Percentiles rank a stretch among this genome's conserved stretches.
phyloP scores from a whole-genome alignment of 768 basidiomycete genomes.

The Phaffia tasmanica region DNA sequence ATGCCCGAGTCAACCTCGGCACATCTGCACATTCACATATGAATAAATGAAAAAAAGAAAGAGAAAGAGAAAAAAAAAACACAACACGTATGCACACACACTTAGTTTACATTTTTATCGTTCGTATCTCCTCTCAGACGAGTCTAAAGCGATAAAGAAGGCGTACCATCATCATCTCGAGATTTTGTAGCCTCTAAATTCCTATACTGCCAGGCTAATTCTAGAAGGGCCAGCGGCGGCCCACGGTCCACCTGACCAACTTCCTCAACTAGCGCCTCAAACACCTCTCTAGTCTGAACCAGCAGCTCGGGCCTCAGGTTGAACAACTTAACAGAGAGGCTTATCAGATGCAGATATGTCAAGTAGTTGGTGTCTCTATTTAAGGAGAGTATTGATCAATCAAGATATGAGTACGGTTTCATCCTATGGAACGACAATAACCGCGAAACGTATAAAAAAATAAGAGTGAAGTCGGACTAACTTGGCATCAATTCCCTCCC shows the following conservation, averaged over 20 bases:
- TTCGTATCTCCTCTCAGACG: neutral
- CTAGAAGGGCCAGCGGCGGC: slow-evolving; percentile 59
- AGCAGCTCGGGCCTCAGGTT: neutral
- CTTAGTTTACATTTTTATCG: neutral
- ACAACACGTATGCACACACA: slow-evolving; percentile 30
- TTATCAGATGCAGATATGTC: slow-evolving; percentile 22
- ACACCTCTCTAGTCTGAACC: slow-evolving; percentile 39
- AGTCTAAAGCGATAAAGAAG: neutral
- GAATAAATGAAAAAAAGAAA: slow-evolving; percentile 28
- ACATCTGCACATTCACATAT: slow-evolving; percentile 27
- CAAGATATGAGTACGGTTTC: neutral
- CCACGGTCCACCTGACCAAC: slow-evolving; percentile 67
- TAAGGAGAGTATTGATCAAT: too few species aligned
- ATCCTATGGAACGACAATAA: too few species aligned
- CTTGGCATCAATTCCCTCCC: neutral
- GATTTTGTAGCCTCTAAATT: neutral
- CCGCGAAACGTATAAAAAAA: too few species aligned
- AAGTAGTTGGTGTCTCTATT: slow-evolving; percentile 21
- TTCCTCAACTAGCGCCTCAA: slow-evolving; percentile 49
- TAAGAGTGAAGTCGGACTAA: neutral
- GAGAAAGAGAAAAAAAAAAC: neutral
- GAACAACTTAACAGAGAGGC: neutral
- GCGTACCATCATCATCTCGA: slow-evolving; percentile 1
- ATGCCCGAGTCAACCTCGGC: slow-evolving; percentile 48
- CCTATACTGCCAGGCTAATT: slow-evolving; percentile 48